Percentiles rank a stretch among this genome's conserved stretches.
These are phyloP conservation scores for Verticillium nubilum DNA, from an alignment of 2,329 filamentous ascomycete genomes.

Conservation along the genomic window DNA sequence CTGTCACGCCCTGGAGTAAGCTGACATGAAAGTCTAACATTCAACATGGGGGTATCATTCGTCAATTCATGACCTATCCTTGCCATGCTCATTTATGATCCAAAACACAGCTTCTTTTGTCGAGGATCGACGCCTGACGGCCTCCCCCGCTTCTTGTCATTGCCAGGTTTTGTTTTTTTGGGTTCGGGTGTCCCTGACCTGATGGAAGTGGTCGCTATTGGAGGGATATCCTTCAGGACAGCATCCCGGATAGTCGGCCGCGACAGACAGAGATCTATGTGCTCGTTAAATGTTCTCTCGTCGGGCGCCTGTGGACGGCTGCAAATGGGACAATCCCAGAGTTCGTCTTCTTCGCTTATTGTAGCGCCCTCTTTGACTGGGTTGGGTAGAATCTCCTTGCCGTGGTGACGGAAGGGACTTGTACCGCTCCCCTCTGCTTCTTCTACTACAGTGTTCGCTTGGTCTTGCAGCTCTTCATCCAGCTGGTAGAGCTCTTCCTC, in stretches of 20 bases:
- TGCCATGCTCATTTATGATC: constrained; percentile 18
- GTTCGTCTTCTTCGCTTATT: constrained; percentile 35
- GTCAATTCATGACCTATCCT: not conserved
- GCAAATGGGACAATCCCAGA: constrained; percentile 88
- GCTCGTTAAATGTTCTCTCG: constrained; percentile 77
- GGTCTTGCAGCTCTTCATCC: constrained; percentile 11
- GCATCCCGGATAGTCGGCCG: constrained; percentile 79
- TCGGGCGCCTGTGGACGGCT: constrained; percentile 67
- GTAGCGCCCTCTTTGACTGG: constrained; percentile 25
- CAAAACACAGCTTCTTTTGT: constrained; percentile 50
- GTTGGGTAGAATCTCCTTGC: constrained; percentile 47
- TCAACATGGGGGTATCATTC: constrained; percentile 7
- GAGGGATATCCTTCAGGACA: constrained; percentile 50
- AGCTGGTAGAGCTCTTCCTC: constrained; percentile 50
- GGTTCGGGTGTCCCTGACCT: constrained; percentile 23
- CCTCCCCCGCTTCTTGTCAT: constrained; percentile 33
- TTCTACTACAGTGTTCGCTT: constrained; percentile 52
- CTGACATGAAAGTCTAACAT: not conserved
- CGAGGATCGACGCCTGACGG: constrained; percentile 31
- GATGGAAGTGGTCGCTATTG: constrained; percentile 6
- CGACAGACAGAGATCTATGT: constrained; percentile 89
- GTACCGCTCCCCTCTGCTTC: constrained; percentile 45
- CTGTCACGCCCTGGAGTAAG: not conserved
- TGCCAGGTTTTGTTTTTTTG: constrained; percentile 26
- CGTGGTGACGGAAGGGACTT: constrained; percentile 30